Evolutionary conservation across 1,284 basidiomycete genomes (phyloP), one percentile per base, ranked within the genome.

Genomic region (Vanrija sp.): DNA sequence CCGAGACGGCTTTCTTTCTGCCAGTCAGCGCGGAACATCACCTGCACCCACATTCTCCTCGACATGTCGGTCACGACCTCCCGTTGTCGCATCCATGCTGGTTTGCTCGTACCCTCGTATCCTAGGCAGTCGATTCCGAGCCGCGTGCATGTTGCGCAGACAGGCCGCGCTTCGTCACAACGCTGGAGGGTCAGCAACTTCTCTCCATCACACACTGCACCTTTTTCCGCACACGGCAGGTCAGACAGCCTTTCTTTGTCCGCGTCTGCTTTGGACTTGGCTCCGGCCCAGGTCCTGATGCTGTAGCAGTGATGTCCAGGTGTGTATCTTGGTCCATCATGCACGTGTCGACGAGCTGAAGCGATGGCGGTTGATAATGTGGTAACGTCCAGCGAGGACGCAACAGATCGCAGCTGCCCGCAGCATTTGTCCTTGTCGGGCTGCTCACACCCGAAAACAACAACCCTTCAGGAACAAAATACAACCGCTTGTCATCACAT

Each of bases 91-190:
- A 90, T 79, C 87, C 87, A 90, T n/a, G 88, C 86, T 12, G 88
- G 88, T 49, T 34, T 34, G 34, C 89, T 83, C 67, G 89, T 89
- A 19, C 83, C 82, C 44, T 87, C 87, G 70, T 88, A 91, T 23
- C 89, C 89, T 44, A 91, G 82, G 64, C 89, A 91, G 61, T 91
- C 85, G n/a, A 91, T 81, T 29, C 84, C 81, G 26, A 91, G 83
- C 46, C 89, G 85, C 39, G 82, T 80, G 63, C 89, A 91, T 1
- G 87, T 89, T 65, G 82, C 79, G 76, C 89, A 91, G 14, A 80
- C 79, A 69, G 68, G 63, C 84, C 83, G 47, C 79, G 81, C 64
- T 70, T 90, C 88, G 72, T 91, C 88, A 74, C 88, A 90, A 82
- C 89, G 89, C 88, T 91, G 69, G 15, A 58, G n/a, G 18, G n/a